phyloP scores from a whole-genome alignment of 106 monocot species.

The Platanthera guangdongensis region DNA sequence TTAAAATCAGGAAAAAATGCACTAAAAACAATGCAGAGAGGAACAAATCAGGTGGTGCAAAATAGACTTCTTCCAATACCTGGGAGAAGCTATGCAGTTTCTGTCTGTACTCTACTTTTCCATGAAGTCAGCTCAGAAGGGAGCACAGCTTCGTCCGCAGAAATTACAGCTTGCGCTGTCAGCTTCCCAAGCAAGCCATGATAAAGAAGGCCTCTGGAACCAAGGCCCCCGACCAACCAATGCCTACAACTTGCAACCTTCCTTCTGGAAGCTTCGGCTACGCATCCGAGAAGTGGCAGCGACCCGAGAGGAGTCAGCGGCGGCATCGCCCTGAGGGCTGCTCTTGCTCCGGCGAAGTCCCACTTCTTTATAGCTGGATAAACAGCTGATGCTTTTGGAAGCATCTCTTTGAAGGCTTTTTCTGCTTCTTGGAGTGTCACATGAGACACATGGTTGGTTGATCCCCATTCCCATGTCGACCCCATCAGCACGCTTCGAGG shows the following conservation, averaged over 20 bases:
- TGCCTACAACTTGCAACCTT: slow-evolving; percentile 18
- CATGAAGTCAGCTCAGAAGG: slow-evolving; percentile 76
- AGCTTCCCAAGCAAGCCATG: slow-evolving; percentile 86
- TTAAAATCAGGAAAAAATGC: too few species aligned
- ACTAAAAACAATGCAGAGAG: not conserved
- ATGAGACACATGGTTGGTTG: slow-evolving; percentile 31
- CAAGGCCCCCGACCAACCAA: slow-evolving; percentile 84
- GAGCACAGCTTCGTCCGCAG: slow-evolving; percentile 48
- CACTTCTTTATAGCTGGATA: slow-evolving; percentile 75
- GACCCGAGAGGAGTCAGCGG: slow-evolving; percentile 79
- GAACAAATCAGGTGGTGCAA: not conserved
- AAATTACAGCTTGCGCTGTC: slow-evolving; percentile 63
- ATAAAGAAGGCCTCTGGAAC: slow-evolving; percentile 81
- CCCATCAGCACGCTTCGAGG: slow-evolving; percentile 52
- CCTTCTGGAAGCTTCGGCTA: slow-evolving; percentile 32
- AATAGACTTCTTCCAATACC: too few species aligned
- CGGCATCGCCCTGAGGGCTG: slow-evolving; percentile 84
- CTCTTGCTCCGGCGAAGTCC: slow-evolving; percentile 57
- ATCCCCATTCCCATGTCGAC: slow-evolving; percentile 95
- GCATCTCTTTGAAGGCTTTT: slow-evolving; percentile 46
- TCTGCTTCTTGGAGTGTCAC: slow-evolving; percentile 54
- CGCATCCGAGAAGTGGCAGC: slow-evolving; percentile 68
- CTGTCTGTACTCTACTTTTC: slow-evolving; percentile 28
- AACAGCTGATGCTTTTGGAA: slow-evolving; percentile 53
- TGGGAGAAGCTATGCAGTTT: not conserved